Conservation (phyloP, 305 asterid genomes). For the Striga hermonthica region DNA sequence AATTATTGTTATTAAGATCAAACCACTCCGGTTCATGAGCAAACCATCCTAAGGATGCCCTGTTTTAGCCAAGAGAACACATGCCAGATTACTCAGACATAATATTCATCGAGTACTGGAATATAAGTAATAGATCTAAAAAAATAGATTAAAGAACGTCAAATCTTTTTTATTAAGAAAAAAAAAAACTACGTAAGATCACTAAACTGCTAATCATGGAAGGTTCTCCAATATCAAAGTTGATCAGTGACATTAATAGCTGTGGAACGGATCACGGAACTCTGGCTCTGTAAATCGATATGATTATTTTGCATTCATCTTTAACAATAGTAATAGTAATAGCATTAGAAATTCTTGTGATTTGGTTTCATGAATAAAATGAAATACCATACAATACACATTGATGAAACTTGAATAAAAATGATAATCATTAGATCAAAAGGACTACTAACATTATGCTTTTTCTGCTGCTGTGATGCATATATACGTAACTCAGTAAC, state of each 20-base stretch:
- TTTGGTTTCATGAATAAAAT: background rate
- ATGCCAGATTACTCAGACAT: constrained; percentile 27
- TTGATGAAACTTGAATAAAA: background rate
- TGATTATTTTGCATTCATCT: background rate
- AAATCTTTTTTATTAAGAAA: background rate
- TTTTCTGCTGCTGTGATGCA: constrained; percentile 10
- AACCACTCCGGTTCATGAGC: constrained; percentile 92
- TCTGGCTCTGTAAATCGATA: background rate
- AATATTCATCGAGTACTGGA: background rate
- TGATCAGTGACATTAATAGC: background rate
- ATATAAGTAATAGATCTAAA: background rate
- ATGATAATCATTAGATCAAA: background rate
- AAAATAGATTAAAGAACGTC: constrained; percentile 4
- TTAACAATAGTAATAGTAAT: background rate
- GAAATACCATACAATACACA: background rate
- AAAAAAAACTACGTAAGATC: constrained; percentile 5
- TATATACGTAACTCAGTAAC: constrained; percentile 3
- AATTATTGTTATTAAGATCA: constrained; percentile 74
- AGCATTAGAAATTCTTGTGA: background rate
- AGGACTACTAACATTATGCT: background rate
- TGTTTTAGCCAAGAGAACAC: constrained; percentile 33
- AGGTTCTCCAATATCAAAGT: background rate
- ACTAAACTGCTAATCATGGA: constrained; percentile 17
- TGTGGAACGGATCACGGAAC: constrained; percentile 1
- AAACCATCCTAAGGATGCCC: constrained; percentile 98